A percentile compares a stretch with the other conserved stretches of the same genome.
Evolutionary conservation across 148 eudicot genomes (phyloP).

Genomic region (Rhododendron molle): DNA sequence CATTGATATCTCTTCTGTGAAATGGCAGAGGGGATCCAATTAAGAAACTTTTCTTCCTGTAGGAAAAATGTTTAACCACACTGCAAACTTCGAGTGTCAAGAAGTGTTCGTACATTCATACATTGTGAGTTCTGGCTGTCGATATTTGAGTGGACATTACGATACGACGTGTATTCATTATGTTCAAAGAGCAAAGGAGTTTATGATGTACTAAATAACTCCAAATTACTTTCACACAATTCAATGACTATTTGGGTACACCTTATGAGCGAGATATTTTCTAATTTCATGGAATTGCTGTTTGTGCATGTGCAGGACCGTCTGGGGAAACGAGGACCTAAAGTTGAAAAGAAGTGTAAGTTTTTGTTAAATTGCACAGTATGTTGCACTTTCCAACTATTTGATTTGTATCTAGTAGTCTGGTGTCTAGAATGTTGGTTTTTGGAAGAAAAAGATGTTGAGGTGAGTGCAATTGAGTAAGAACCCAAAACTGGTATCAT

Average conservation of each 20-base stretch:
- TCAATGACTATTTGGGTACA: not conserved
- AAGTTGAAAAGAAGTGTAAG: slow-evolving; percentile 44
- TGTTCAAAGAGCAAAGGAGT: not conserved
- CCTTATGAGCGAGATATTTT: not conserved
- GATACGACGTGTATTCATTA: not conserved
- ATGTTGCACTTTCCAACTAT: not conserved
- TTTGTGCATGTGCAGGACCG: slow-evolving; percentile 31
- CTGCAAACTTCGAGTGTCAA: not conserved
- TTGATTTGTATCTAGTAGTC: not conserved
- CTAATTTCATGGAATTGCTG: not conserved
- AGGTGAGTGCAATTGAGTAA: not conserved
- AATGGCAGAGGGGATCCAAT: not conserved
- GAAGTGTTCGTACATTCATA: not conserved
- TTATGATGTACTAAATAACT: not conserved
- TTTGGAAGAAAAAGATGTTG: not conserved
- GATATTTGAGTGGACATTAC: not conserved
- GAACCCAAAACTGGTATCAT: not conserved
- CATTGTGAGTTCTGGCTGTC: not conserved
- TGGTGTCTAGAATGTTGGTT: not conserved
- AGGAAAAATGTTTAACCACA: not conserved
- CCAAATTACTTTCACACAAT: not conserved
- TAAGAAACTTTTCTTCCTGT: not conserved
- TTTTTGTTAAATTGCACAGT: not conserved
- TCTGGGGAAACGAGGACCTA: slow-evolving; percentile 24
- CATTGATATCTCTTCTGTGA: not conserved